Conservation (phyloP, 2,329 filamentous ascomycete species). For the Seiridium unicorne region DNA sequence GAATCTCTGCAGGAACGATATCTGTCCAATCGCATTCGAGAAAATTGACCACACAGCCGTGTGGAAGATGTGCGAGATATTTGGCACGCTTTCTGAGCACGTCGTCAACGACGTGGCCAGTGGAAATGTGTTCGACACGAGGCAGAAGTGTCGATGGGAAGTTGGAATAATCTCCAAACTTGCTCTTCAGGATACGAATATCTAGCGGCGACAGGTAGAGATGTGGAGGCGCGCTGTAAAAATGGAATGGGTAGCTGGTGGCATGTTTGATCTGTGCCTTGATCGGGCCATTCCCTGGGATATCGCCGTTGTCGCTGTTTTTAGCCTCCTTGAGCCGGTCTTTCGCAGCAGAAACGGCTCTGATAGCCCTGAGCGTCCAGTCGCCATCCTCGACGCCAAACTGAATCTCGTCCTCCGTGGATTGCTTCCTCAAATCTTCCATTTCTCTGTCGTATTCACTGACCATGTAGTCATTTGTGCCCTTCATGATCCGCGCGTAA, state of each 20-base stretch:
- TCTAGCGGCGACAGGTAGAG: constrained; percentile 89
- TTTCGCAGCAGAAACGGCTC: constrained; percentile 70
- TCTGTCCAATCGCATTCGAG: constrained; percentile 95
- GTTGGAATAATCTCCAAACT: constrained; percentile 77
- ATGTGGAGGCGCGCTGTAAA: constrained; percentile 84
- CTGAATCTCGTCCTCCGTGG: constrained; percentile 84
- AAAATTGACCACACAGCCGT: constrained; percentile 88
- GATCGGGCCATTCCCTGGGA: not conserved
- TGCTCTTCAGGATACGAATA: constrained; percentile 87
- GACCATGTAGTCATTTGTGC: constrained; percentile 82
- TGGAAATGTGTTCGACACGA: constrained; percentile 84
- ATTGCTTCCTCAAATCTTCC: constrained; percentile 69
- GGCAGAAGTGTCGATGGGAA: constrained; percentile 87
- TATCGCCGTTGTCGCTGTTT: not conserved
- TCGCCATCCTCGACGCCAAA: constrained; percentile 87
- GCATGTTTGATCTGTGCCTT: constrained; percentile 21
- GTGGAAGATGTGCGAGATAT: constrained; percentile 82
- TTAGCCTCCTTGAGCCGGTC: constrained; percentile 61
- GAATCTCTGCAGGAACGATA: constrained; percentile 71
- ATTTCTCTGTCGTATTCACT: constrained; percentile 80
- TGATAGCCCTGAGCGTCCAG: constrained; percentile 84
- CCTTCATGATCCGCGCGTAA: constrained; percentile 94
- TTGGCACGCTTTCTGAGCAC: constrained; percentile 79
- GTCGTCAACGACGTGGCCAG: constrained; percentile 84
- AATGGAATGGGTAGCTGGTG: constrained; percentile 65